These are phyloP conservation scores for Pistacia integerrima DNA, from an alignment of 345 rosid genomes.

Conservation along the genomic window DNA sequence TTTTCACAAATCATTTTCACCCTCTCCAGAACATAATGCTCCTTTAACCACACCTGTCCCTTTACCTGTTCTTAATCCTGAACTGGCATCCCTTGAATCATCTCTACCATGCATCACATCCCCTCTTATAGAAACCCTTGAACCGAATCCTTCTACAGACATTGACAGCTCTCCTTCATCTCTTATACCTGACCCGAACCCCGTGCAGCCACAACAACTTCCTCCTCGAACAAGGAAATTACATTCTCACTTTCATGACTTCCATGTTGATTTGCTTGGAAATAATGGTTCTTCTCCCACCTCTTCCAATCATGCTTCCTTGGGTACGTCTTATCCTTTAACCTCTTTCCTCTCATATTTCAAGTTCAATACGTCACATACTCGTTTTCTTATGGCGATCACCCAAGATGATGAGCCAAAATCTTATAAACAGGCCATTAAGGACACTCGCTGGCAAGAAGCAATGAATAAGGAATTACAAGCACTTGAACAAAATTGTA, in stretches of 20 bases:
- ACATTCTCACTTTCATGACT: no score
- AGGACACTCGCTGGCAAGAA: neutral
- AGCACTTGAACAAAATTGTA: neutral
- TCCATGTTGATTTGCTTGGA: neutral
- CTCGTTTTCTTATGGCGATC: neutral
- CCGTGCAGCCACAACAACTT: neutral
- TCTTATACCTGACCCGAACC: neutral
- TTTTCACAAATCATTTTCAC: no score
- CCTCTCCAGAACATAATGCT: neutral
- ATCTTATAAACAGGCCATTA: neutral
- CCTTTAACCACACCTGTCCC: neutral
- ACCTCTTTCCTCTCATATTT: neutral
- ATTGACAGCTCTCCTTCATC: neutral
- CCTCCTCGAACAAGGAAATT: neutral
- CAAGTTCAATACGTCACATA: neutral
- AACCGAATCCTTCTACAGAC: no score
- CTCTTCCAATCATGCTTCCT: neutral
- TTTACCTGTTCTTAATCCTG: neutral
- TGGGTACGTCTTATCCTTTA: neutral
- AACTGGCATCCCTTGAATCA: no score
- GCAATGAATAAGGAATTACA: neutral
- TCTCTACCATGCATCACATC: no score
- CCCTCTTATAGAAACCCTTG: no score
- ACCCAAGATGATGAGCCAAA: neutral
- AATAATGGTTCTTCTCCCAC: neutral